These are phyloP conservation scores for Lactarius hengduanensis DNA, from an alignment of 768 basidiomycete species.

Conservation along the genomic window DNA sequence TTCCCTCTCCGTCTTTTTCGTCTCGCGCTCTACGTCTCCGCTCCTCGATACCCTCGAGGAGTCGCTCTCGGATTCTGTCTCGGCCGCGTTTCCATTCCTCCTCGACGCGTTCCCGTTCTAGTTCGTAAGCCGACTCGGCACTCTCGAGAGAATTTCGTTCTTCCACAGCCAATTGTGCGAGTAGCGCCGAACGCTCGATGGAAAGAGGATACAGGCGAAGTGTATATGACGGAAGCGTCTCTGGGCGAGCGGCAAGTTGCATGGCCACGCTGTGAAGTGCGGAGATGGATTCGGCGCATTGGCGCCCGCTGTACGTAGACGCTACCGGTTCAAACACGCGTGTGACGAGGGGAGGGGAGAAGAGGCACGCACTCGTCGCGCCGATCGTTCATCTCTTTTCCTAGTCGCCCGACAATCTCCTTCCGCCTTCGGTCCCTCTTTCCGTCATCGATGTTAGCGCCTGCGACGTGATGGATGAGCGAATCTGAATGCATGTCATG, in stretches of 20 bases:
- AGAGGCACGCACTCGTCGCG: constrained; percentile 62
- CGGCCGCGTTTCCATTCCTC: constrained; percentile 79
- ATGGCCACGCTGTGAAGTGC: constrained; percentile 56
- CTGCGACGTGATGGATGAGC: constrained; percentile 17
- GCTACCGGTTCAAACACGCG: constrained; percentile 18
- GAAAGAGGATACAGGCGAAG: constrained; percentile 72
- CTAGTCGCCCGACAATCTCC: constrained; percentile 66
- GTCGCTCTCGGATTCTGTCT: constrained; percentile 70
- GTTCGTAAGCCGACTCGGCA: constrained; percentile 68
- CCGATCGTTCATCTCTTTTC: constrained; percentile 71
- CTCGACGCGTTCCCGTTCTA: constrained; percentile 76
- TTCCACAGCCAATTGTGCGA: constrained; percentile 63
- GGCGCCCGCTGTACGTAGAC: constrained; percentile 46
- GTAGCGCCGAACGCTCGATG: constrained; percentile 71
- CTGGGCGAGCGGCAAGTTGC: constrained; percentile 68
- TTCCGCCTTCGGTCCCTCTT: constrained; percentile 67
- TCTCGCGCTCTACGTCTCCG: constrained; percentile 74
- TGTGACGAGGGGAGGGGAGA: constrained; percentile 15
- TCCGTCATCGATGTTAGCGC: constrained; percentile 40
- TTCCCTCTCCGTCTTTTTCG: constrained; percentile 89
- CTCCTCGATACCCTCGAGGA: constrained; percentile 85
- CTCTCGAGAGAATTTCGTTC: constrained; percentile 67
- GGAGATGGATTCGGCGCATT: constrained; percentile 61
- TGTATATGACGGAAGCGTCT: constrained; percentile 60
- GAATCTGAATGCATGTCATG: constrained; percentile 2